Evolutionary conservation across 495 filamentous ascomycete species (phyloP), one percentile per base, ranked within the genome.

Genomic region (Hyaloscypha finlandica): DNA sequence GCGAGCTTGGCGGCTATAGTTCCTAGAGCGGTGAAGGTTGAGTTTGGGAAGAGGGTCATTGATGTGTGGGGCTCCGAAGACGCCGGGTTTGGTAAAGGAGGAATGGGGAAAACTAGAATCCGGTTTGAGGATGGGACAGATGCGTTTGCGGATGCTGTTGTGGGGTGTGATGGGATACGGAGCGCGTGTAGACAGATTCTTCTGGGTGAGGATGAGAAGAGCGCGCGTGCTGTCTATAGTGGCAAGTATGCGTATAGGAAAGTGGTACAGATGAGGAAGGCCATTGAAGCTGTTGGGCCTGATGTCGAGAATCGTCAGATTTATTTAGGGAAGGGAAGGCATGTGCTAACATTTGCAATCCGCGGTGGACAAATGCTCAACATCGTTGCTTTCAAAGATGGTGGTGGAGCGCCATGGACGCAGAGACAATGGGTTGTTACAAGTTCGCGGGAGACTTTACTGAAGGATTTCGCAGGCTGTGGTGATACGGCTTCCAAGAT

Each of bases 121-220:
- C 70, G 76, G 31, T 88, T 89, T 62, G 58, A 37, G 0, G 85
- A 88, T 71, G 83, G 85, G 6, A 81, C 65, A 1, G 73, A 63
- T 0, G 84, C 74, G 0, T 70, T 76, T 61, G 81, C 79, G 3
- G 83, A 85, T 70, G 74, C 76, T 48, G n/a, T 86, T 11, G 81
- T 88, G 60, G 85, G 81, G n/a, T 84, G 81, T 68, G 85, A 87
- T 68, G 85, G 85, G 2, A 83, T 87, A 64, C 81, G 79, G 58
- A 85, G 83, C 4, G 70, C 73, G 2, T 75, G 85, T 0, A 77
- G 84, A 48, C 6, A 30, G 77, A 35, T 35, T 80, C 35, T 14
- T 85, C 6, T 68, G 82, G 2, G 75, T 0, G 29, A 65, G 5
- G 73, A 74, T 19, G 42, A 48, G 4, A 4, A 19, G 58, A 74